phyloP scores from a whole-genome alignment of 495 filamentous ascomycete species.

The Penicillium samsonianum region DNA sequence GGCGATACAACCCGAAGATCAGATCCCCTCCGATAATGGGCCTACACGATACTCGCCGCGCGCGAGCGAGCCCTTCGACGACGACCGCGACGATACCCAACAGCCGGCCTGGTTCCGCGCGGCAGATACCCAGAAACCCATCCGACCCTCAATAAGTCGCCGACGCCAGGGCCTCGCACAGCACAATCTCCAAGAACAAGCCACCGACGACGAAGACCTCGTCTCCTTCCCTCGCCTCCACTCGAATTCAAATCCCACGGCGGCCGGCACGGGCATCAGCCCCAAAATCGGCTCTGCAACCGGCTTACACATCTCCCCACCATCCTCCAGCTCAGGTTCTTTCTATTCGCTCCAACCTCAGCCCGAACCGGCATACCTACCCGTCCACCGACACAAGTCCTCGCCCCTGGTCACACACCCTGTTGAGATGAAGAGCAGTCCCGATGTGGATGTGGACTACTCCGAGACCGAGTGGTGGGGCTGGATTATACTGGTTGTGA shows the following conservation, averaged over 20 bases:
- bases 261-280: slow-evolving; percentile 31
- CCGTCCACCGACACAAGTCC: slow-evolving; percentile 56
- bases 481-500: slow-evolving; percentile 84
- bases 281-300: slow-evolving; percentile 19
- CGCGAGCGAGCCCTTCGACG: slow-evolving; percentile 22
- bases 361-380: slow-evolving; percentile 35
- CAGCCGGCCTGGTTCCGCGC: slow-evolving; percentile 32
- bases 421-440: slow-evolving; percentile 37
- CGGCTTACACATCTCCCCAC: slow-evolving; percentile 41
- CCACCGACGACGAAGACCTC: slow-evolving; percentile 79
- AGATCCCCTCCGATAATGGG: slow-evolving; percentile 25
- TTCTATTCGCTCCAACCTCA: slow-evolving; percentile 56
- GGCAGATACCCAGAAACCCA: slow-evolving; percentile 25
- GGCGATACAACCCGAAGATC: slow-evolving; percentile 15
- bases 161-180: slow-evolving; percentile 39
- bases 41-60: slow-evolving; percentile 3
- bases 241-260: slow-evolving; percentile 21
- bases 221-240: slow-evolving; percentile 55
- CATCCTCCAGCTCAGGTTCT: slow-evolving; percentile 64
- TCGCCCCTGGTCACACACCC: slow-evolving; percentile 57
- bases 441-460: slow-evolving; percentile 70
- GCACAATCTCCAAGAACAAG: slow-evolving; percentile 63
- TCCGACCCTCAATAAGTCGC: slow-evolving; percentile 25
- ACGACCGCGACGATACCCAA: slow-evolving; percentile 18
- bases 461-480: slow-evolving; percentile 96